Conservation (phyloP, 805 yeast genomes). For the Ogataea kodamae region DNA sequence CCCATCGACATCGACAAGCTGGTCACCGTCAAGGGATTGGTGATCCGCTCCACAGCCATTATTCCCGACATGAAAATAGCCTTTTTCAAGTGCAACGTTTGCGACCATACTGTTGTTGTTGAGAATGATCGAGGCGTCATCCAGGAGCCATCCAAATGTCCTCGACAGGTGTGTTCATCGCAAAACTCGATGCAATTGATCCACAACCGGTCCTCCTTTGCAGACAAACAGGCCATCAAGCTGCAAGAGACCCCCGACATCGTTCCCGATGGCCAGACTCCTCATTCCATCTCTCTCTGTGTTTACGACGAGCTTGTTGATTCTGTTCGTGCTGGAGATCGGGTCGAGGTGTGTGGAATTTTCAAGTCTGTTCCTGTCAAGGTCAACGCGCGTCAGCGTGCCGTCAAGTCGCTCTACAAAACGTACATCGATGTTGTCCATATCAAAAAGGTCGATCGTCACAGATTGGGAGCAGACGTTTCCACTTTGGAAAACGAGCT, state of each 20-base stretch:
- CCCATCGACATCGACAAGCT: conserved; percentile 94
- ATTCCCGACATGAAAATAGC: conserved; percentile 98
- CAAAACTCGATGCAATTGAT: conserved; percentile 83
- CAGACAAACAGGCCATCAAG: conserved; percentile 92
- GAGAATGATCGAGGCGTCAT: conserved; percentile 94
- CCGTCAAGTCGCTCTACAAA: conserved; percentile 79
- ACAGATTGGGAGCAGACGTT: conserved; percentile 75
- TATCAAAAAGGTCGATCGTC: conserved; percentile 78
- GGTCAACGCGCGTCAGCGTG: conserved; percentile 78
- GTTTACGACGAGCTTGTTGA: conserved; percentile 96
- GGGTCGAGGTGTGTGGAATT: conserved; percentile 92
- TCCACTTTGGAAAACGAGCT: conserved; percentile 62
- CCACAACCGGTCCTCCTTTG: conserved; percentile 89
- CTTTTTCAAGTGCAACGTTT: conserved; percentile 90
- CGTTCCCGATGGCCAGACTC: conserved; percentile 98
- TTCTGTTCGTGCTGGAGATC: conserved; percentile 92
- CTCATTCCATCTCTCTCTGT: conserved; percentile 90
- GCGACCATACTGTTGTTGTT: conserved; percentile 87
- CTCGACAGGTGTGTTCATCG: conserved; percentile 80
- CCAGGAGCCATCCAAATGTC: conserved; percentile 89
- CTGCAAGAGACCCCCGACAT: conserved; percentile 79
- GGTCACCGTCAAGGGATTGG: conserved; percentile 87
- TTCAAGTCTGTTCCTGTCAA: conserved; percentile 91
- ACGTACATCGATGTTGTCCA: conserved; percentile 95
- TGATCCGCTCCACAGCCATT: conserved; percentile 81